Evolutionary conservation across 2,329 filamentous ascomycete genomes (phyloP), one percentile per base, ranked within the genome.

Genomic region (Diaporthe ampelina): DNA sequence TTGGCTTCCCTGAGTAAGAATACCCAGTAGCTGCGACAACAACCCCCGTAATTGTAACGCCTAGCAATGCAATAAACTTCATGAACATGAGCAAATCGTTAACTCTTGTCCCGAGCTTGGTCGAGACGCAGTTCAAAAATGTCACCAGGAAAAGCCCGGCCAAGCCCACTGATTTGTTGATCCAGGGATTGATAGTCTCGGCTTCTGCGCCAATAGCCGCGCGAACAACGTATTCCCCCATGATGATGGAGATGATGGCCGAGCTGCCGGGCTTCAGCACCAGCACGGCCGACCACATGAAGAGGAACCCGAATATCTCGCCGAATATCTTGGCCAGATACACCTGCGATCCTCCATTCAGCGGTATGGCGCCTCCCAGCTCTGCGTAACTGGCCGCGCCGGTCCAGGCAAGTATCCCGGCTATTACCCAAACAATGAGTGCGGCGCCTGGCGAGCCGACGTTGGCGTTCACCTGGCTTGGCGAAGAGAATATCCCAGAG

Each of bases 241-340:
- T 98, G 80, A 99, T 98, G 78, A 99, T 98, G 77, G 96, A 90
- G 77, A 99, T 95, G 81, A 99, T 99, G 76, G 97, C 97, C 13
- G 95, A 93, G 52, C 94, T 94, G 3, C 97, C 97, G 0, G 97
- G 97, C 85, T 98, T 98, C 76, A 99, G 87, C 17, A 99, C 97
- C 75, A 97, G 90, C 21, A 98, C 95, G 0, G 97, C 95, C 69
- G 94, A 95, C 97, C 97, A 99, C 2, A 95, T 97, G 83, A 98
- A 99, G 45, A 98, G 86, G 81, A 99, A 99, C 0, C 97, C 97
- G 1, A 92, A 91, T 80, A 98, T 87, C 84, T 99, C 97, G 71
- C 96, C 96, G 83, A 98, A 97, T 74, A 98, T 99, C 85, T 98
- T 98, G 77, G 94, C 93, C 57, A 99, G 87, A 82, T 99, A 99